Base-by-base conservation (phyloP, 2,329 filamentous ascomycete genomes). In the Cladosporium sp. region DNA sequence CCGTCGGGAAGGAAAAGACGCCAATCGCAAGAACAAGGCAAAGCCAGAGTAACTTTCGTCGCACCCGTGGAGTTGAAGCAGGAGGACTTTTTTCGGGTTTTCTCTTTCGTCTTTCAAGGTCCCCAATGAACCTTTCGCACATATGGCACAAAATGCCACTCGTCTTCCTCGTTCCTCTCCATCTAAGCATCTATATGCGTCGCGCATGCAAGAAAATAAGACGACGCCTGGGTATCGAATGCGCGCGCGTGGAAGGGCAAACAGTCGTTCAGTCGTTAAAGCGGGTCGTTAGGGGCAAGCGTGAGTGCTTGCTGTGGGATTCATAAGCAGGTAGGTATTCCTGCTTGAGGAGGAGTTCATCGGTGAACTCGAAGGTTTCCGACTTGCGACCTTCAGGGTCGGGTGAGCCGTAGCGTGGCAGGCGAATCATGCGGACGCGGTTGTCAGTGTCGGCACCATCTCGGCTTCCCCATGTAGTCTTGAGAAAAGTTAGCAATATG, bases 401-500 rank as follows among this genome's bases (percentile, higher is more conserved):
- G 22, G 61, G 59, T 17, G 70, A 67, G 51, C 65, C 66, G 62
- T 73, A 73, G 14, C 65, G 66, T 52, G 71, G 71, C n/a, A 73
- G 63, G 30, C 67, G 70, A 50, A 75, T 83, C 78, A 90, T 85
- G 70, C 88, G 86, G 66, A 85, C 81, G 63, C 82, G 83, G 74
- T 95, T 88, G 74, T 95, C 89, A 66, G 88, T 83, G 75, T 97
- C 92, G 70, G 91, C 92, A 68, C 94, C 92, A 68, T 91, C 90
- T 75, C 92, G 88, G 76, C 91, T 96, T 70, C 92, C 92, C 92
- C 92, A 97, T 55, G 92, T 93, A 45, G 92, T 97, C 92, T 97
- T 71, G 60, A 54, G 47, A 60, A 63, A 38, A n/a, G 56, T 45
- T 34, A 51, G 47, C n/a, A 49, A 51, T 25, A 19, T 5, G 34